A percentile compares a stretch with the other conserved stretches of the same genome.
phyloP scores from a whole-genome alignment of 2,329 filamentous ascomycete species.

The Arachnomyces sp. region DNA sequence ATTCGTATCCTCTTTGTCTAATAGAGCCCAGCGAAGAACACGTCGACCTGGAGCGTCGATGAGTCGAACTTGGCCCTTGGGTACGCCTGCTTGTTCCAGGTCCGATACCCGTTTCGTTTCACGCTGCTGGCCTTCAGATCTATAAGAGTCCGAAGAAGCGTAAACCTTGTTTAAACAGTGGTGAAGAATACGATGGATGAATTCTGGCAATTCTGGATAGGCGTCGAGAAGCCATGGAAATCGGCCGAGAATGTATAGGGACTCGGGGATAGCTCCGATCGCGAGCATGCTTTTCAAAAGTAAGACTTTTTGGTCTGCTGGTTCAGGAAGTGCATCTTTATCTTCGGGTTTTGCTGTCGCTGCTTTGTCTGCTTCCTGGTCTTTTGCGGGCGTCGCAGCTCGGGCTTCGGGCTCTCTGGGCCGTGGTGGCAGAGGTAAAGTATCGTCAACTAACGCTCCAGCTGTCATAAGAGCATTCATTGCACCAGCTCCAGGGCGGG shows the following conservation, averaged over 20 bases:
- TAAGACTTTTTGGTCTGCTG: conserved; percentile 77
- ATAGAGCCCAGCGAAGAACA: conserved; percentile 71
- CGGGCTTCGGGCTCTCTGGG: conserved; percentile 44
- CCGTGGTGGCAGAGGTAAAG: conserved; percentile 42
- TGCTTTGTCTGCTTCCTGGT: conserved; percentile 40
- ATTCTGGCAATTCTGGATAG: conserved; percentile 70
- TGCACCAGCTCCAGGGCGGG: conserved; percentile 58
- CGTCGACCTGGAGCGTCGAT: conserved; percentile 54
- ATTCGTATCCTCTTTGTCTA: conserved; percentile 66
- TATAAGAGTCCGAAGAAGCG: conserved; percentile 41
- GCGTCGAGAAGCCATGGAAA: conserved; percentile 88
- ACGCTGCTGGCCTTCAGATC: conserved; percentile 32
- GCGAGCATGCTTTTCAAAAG: conserved; percentile 78
- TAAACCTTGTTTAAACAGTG: conserved; percentile 74
- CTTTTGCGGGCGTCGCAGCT: conserved; percentile 48
- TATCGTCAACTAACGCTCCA: conserved; percentile 79
- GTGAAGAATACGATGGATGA: conserved; percentile 76
- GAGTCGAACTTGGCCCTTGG: conserved; percentile 61
- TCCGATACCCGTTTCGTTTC: conserved; percentile 45
- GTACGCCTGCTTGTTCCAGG: conserved; percentile 57
- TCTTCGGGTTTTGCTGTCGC: conserved; percentile 30
- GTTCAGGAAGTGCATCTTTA: conserved; percentile 55
- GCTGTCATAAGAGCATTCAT: conserved; percentile 82
- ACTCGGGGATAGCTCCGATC: conserved; percentile 86
- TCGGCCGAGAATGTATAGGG: conserved; percentile 81